These are phyloP conservation scores for Vicia sativa DNA, from an alignment of 306 rosid genomes.

Conservation along the genomic window DNA sequence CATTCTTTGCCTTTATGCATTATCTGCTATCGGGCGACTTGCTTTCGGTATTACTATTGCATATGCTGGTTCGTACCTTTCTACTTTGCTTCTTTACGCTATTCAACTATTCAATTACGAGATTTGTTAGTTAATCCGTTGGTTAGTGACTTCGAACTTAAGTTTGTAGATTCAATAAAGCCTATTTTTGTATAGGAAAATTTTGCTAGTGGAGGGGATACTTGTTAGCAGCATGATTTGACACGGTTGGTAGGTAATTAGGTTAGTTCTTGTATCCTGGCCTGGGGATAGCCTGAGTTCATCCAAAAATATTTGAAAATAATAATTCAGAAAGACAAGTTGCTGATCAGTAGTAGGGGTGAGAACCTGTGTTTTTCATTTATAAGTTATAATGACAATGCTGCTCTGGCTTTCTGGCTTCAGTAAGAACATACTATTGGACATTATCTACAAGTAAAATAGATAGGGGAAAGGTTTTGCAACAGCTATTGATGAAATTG, in stretches of 20 bases:
- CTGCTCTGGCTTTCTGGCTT: conserved; percentile 4
- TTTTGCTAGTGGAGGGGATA: too few relatives aligned
- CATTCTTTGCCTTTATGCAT: conserved; percentile 60
- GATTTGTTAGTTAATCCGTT: too few relatives aligned
- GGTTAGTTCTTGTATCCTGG: neutral
- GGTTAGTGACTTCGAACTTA: neutral
- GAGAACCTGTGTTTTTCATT: conserved; percentile 5
- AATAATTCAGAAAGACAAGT: neutral
- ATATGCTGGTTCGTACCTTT: conserved; percentile 56
- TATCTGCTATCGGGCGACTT: conserved; percentile 80
- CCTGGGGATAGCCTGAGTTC: neutral
- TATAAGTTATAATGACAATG: neutral
- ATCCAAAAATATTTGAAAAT: neutral
- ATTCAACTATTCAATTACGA: neutral
- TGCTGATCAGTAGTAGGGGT: neutral
- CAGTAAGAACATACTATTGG: conserved; percentile 1
- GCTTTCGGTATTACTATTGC: conserved; percentile 84
- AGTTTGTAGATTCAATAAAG: neutral
- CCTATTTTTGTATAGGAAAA: neutral
- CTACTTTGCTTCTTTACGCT: conserved; percentile 6
- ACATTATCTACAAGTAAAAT: neutral
- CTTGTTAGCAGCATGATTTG: neutral
- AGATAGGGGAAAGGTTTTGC: neutral
- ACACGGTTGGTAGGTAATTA: neutral
- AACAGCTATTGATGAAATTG: neutral